Percentiles rank a stretch among this genome's conserved stretches.
These are phyloP conservation scores for Thermothelomyces thermophilus DNA, from an alignment of 2,329 filamentous ascomycete genomes.

Conservation along the genomic window DNA sequence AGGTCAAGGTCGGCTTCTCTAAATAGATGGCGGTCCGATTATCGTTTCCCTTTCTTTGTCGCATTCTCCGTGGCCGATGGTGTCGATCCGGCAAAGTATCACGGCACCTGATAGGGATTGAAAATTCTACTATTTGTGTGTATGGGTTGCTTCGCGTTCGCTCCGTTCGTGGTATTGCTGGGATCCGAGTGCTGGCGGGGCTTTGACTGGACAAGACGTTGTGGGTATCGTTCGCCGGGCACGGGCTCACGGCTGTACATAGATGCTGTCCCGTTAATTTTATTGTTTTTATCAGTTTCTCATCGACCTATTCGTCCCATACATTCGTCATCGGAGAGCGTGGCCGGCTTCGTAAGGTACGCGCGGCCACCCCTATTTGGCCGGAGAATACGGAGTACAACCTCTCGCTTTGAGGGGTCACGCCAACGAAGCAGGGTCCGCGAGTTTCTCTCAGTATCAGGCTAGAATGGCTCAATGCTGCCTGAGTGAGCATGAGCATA, in stretches of 20 bases:
- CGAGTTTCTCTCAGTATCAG: too few species aligned
- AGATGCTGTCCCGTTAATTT: conserved; percentile 1
- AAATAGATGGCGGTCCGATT: background rate
- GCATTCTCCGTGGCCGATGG: conserved; percentile 14
- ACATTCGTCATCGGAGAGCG: too few species aligned
- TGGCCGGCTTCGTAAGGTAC: too few species aligned
- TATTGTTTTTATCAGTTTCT: background rate
- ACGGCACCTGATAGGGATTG: conserved; percentile 15
- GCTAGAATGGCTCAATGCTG: too few species aligned
- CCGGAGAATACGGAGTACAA: too few species aligned
- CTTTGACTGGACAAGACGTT: background rate
- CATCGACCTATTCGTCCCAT: background rate
- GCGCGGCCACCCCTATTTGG: too few species aligned
- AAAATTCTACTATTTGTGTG: conserved; percentile 2
- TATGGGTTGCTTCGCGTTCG: conserved; percentile 5
- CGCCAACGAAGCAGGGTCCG: too few species aligned
- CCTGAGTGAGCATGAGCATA: too few species aligned
- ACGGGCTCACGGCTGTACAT: background rate
- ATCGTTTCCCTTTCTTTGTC: background rate
- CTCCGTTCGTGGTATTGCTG: conserved; percentile 5
- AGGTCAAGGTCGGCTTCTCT: conserved; percentile 23
- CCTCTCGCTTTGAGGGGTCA: too few species aligned
- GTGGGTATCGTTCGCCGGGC: background rate
- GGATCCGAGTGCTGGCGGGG: conserved; percentile 1
- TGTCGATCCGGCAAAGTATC: conserved; percentile 3